Conservation (phyloP, 805 yeast species). For the Zygotorulaspora chibaensis region DNA sequence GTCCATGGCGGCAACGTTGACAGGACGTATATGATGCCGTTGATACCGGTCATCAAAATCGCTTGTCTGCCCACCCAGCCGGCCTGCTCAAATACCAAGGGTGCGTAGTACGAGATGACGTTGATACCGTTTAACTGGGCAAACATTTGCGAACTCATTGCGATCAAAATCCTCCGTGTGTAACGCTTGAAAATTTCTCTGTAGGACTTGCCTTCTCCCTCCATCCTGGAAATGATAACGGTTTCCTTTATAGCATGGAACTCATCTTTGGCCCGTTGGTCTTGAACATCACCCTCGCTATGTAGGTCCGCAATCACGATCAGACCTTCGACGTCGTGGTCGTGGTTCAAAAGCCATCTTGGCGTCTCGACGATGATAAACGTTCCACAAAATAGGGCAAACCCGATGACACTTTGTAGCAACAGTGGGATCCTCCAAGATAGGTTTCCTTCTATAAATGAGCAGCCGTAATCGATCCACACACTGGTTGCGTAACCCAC, state of each 20-base stretch:
- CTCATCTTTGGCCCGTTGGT: conserved; percentile 64
- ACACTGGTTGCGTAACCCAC: conserved; percentile 77
- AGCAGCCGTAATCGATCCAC: conserved; percentile 78
- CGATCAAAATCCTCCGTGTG: conserved; percentile 73
- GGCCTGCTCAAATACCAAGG: conserved; percentile 88
- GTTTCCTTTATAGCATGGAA: conserved; percentile 78
- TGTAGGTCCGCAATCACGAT: conserved; percentile 79
- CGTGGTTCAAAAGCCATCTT: conserved; percentile 82
- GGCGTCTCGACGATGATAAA: conserved; percentile 83
- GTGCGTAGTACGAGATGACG: conserved; percentile 89
- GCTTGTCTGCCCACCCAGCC: conserved; percentile 92
- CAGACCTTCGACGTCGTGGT: conserved; percentile 75
- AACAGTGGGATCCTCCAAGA: conserved; percentile 80
- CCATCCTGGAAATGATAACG: conserved; percentile 68
- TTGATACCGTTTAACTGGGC: conserved; percentile 94
- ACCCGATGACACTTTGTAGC: conserved; percentile 71
- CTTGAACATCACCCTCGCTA: conserved; percentile 70
- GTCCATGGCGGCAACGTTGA: conserved; percentile 89
- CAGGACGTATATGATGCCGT: conserved; percentile 52
- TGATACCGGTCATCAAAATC: conserved; percentile 84
- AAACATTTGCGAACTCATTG: conserved; percentile 86
- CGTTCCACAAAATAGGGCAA: conserved; percentile 65
- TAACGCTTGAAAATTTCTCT: conserved; percentile 72
- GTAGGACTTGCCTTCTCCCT: conserved; percentile 71
- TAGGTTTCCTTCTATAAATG: conserved; percentile 53